Conservation (phyloP, 2,329 filamentous ascomycete genomes). For the Stylonectria norvegica region DNA sequence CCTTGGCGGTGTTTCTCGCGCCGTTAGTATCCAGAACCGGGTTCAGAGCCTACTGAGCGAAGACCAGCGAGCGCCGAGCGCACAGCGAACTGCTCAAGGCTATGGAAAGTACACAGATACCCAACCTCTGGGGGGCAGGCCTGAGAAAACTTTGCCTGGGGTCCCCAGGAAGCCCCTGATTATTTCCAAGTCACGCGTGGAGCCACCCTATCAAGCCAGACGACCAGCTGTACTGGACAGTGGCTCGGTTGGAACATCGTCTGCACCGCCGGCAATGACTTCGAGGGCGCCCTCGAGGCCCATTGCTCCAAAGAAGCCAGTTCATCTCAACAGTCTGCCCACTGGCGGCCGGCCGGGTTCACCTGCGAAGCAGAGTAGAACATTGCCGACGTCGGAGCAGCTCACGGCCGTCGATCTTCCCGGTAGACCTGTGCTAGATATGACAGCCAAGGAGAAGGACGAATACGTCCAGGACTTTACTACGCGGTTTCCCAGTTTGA, state of each 20-base stretch:
- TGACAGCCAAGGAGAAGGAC: slow-evolving; percentile 56
- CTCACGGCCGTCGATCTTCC: slow-evolving; percentile 46
- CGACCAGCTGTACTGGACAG: slow-evolving; percentile 5
- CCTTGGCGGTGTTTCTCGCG: slow-evolving; percentile 59
- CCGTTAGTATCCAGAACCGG: slow-evolving; percentile 85
- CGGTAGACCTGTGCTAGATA: slow-evolving; percentile 49
- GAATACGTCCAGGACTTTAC: slow-evolving; percentile 71
- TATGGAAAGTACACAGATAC: slow-evolving; percentile 82
- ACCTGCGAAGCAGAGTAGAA: slow-evolving; percentile 40
- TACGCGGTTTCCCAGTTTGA: slow-evolving; percentile 81
- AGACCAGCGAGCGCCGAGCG: slow-evolving; percentile 57
- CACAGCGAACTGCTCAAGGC: slow-evolving; percentile 73
- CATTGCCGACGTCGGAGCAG: slow-evolving; percentile 31
- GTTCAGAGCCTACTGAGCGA: slow-evolving; percentile 84
- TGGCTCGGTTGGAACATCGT: slow-evolving; percentile 15
- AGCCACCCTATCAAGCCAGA: slow-evolving; percentile 24
- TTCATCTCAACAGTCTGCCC: slow-evolving; percentile 55
- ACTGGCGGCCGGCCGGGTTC: slow-evolving; percentile 43
- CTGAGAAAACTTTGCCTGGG: slow-evolving; percentile 40
- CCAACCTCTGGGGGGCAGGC: slow-evolving; percentile 34
- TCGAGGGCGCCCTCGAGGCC: slow-evolving; percentile 41
- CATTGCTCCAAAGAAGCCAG: slow-evolving; percentile 58
- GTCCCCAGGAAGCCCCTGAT: slow-evolving; percentile 52
- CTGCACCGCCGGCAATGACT: slow-evolving; percentile 22
- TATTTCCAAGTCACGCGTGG: slow-evolving; percentile 29